Evolutionary conservation across 108 stramenopile species (phyloP).

Genomic region (Nitzschia sp.): DNA sequence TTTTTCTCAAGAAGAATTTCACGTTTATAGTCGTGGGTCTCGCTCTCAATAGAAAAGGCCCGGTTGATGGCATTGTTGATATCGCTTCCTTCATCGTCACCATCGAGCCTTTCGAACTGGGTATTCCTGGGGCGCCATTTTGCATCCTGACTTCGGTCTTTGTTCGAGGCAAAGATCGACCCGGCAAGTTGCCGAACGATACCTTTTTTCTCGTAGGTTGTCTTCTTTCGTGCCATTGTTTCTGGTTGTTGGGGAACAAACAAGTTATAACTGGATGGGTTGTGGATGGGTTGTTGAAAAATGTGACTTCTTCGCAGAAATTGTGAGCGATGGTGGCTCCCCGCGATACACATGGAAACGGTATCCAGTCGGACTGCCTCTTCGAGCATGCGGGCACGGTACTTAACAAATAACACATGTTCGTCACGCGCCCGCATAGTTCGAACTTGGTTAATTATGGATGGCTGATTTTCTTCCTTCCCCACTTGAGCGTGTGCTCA

Average conservation of each 20-base stretch:
- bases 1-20: slow-evolving; percentile 22
- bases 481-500: too few species aligned
- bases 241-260: too few species aligned
- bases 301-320: too few species aligned
- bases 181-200: slow-evolving; percentile 21
- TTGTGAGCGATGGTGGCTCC: too few species aligned
- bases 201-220: slow-evolving; percentile 33
- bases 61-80: slow-evolving; percentile 1
- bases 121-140: slow-evolving; percentile 41
- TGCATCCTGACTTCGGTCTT: slow-evolving; percentile 3
- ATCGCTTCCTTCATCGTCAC: slow-evolving; percentile 22
- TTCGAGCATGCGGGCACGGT: too few species aligned
- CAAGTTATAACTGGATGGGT: neutral
- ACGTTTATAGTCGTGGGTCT: slow-evolving; percentile 25
- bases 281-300: neutral
- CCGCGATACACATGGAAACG: too few species aligned
- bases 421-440: too few species aligned
- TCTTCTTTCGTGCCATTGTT: slow-evolving; percentile 25
- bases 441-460: too few species aligned
- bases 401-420: too few species aligned
- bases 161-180: slow-evolving; percentile 13
- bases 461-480: too few species aligned
- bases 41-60: slow-evolving; percentile 30
- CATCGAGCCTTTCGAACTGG: slow-evolving; percentile 23
- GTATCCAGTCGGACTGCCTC: too few species aligned